Evolutionary conservation across 495 filamentous ascomycete genomes (phyloP), one percentile per base, ranked within the genome.

Genomic region (Talaromyces proteolyticus): DNA sequence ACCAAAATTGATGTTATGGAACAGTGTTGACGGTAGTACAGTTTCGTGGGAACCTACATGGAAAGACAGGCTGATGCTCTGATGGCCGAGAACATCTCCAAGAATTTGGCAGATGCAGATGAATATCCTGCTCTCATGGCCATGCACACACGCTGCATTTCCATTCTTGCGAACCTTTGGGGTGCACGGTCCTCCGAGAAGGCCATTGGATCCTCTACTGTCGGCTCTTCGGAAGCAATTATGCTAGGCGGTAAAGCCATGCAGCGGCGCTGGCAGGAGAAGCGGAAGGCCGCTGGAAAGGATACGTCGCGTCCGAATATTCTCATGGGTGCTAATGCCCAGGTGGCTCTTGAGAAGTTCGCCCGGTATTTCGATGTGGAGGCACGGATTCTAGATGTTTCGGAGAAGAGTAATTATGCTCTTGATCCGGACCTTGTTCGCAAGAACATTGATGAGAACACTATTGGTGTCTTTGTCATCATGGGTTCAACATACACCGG

Each of bases 361-460:
- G 64, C 86, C 2, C 66, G 86, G 14, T 90, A 90, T 60, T 89
- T 90, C 48, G 87, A 90, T 44, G 86, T 89, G 21, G 86, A 90
- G 57, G 76, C 84, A 4, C 67, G 86, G 18, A 82, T 90, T 24
- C 65, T 89, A 6, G 79, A 82, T 1, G 86, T 89, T 2, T 81
- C 75, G 10, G 74, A 76, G 49, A 73, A 81, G 59, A 85, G 80
- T 49, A 64, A 77, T 4, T 86, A 73, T 55, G 68, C 81, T 16
- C 69, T 89, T 3, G 84, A 89, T 54, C 75, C 83, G 1, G 70
- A 81, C 10, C 58, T 81, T 34, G 79, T 89, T 2, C 75, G 70
- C 51, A 55, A 87, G 53, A 87, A 80, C 43, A 69, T 89, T 26
- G 85, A 89, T 54, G 85, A 89, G 61, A 88, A 90, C 47, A 89